Base-by-base conservation (phyloP, 192 early-diverging fungal species). In the Oehlia diaphana region DNA sequence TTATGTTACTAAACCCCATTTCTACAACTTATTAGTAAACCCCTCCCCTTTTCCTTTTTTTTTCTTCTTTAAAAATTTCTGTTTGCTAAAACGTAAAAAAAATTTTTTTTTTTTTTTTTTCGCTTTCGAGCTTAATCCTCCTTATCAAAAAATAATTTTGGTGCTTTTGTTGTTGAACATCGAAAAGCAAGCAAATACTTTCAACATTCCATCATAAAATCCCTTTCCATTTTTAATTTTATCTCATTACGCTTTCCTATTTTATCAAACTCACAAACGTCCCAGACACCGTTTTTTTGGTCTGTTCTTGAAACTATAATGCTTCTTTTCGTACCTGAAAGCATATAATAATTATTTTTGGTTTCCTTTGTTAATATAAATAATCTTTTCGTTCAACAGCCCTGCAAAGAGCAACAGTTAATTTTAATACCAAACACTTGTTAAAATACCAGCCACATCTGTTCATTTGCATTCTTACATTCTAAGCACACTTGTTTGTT, bases 101-200 rank as follows among this genome's bases (percentile, higher is more conserved):
- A 13, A 13, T 69, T 39, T 16, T 69, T 33, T 19, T 69, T 21
- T 67, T 67, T 16, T 35, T 67, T 67, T 35, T 16, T 23, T 70
- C 7, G 16, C 37, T 44, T 9, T 70, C 35, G 68, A 70, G 68
- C 23, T 70, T 44, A 44, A 44, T 19, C 16, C 66, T 35, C 33
- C 31, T 67, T 33, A 66, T 31, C 31, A 35, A 39, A 39, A 33
- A n/a, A 21, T 6, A n/a, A 44, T 16, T n/a, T 70, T 33, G 31
- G 31, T 37, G 68, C 68, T 70, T 70, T 70, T 70, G 68, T 70
- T 70, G 68, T 70, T 70, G 68, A 70, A 70, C 68, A 70, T 70
- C 68, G 68, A 70, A 70, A 70, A 70, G 68, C 68, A 70, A 69
- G 33, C 39, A 21, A 70, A 58, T 58, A 58, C 53, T 58, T 69